phyloP scores from a whole-genome alignment of 257 asterid species.

The Solanum piurae region DNA sequence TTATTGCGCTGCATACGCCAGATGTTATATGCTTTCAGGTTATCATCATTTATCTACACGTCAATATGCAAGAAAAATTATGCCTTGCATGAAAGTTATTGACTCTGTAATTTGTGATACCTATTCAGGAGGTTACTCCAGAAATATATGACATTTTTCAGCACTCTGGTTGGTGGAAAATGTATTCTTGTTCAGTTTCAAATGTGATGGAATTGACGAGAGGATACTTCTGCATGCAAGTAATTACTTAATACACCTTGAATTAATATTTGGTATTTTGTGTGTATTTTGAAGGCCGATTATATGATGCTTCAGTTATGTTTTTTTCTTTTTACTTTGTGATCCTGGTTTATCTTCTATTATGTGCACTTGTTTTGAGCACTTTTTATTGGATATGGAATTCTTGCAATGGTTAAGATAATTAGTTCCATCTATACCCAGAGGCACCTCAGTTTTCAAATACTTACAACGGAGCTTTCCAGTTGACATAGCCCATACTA shows the following conservation, averaged over 20 bases:
- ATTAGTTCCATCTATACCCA: not conserved
- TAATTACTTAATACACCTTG: conserved; percentile 4
- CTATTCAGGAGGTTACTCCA: conserved; percentile 81
- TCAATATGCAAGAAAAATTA: not conserved
- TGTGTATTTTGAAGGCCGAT: not conserved
- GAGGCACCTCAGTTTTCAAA: not conserved
- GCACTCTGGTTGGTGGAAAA: conserved; percentile 78
- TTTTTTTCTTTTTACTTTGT: not conserved
- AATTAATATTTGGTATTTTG: not conserved
- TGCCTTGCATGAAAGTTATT: not conserved
- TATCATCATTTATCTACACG: not conserved
- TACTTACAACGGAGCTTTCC: not conserved
- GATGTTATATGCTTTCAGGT: conserved; percentile 95
- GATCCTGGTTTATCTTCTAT: not conserved
- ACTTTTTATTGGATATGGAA: not conserved
- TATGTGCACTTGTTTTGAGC: not conserved
- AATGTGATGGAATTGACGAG: conserved; percentile 24
- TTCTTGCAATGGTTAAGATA: not conserved
- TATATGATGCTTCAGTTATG: not conserved
- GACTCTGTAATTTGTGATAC: not conserved
- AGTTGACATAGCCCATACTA: not conserved
- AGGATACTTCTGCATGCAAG: conserved; percentile 92
- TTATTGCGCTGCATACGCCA: conserved; percentile 65
- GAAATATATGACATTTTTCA: conserved; percentile 48
- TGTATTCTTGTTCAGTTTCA: conserved; percentile 64